phyloP scores from a whole-genome alignment of 139 green algal genomes.

The Auxenochlorella protothecoides region DNA sequence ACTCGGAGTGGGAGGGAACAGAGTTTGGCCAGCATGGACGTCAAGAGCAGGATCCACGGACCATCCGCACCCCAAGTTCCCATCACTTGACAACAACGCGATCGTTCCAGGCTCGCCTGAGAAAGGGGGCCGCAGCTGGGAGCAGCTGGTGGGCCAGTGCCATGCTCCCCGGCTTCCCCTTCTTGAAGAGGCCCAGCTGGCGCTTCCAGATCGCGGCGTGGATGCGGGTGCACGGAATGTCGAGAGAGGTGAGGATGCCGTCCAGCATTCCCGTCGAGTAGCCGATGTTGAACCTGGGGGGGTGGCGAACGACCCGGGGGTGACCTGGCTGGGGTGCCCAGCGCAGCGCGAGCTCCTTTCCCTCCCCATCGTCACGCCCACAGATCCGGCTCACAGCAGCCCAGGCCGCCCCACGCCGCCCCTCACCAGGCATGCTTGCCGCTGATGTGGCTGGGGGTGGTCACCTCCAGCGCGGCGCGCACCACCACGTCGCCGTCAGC shows the following conservation, averaged over 20 bases:
- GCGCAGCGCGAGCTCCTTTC: too few species aligned
- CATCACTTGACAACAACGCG: neutral
- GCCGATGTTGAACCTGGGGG: slow-evolving; percentile 18
- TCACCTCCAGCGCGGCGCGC: slow-evolving; percentile 33
- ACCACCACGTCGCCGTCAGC: slow-evolving; percentile 6
- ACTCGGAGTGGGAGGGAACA: too few species aligned
- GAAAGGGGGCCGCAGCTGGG: slow-evolving; percentile 11
- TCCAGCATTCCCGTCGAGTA: slow-evolving; percentile 39
- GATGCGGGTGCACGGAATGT: slow-evolving; percentile 28
- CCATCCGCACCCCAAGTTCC: neutral
- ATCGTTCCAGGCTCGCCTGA: slow-evolving; percentile 21
- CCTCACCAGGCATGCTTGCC: slow-evolving; percentile 35
- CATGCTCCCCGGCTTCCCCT: slow-evolving; percentile 50
- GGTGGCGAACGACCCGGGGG: too few species aligned
- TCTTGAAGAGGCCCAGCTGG: slow-evolving; percentile 37
- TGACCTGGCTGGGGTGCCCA: too few species aligned
- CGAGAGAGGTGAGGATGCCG: slow-evolving; percentile 34
- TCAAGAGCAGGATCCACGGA: neutral
- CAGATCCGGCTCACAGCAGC: too few species aligned
- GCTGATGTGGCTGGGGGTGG: slow-evolving; percentile 30
- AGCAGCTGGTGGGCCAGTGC: slow-evolving; percentile 42
- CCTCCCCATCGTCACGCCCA: too few species aligned
- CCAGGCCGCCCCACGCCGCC: too few species aligned
- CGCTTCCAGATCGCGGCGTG: slow-evolving; percentile 44
- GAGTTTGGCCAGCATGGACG: neutral